Base-by-base conservation (phyloP, 345 rosid species). In the Camelina laxa region DNA sequence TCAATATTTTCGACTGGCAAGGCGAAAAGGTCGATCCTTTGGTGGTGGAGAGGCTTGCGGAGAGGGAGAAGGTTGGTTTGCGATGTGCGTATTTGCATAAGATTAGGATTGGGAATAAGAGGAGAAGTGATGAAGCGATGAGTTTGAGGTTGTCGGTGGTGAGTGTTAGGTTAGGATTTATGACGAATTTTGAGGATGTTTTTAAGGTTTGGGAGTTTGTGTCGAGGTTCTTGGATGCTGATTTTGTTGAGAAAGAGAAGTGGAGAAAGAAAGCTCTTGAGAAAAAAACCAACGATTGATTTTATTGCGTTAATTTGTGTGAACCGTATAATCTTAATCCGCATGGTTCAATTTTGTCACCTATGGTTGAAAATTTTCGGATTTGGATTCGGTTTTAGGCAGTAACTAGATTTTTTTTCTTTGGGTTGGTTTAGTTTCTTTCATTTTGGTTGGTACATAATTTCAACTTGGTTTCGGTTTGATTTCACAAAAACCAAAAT, bases 1-100 rank as follows among this genome's bases (percentile, higher is more conserved):
- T 94, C 79, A 91, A 91, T 53, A 54, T 94, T 2, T 88, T 88
- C n/a, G 93, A 94, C 17, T 94, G 97, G 98, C 91, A 90, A 75
- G 96, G 90, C 7, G 86, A 86, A 41, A 94, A 76, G 73, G 79
- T 94, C 0, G 84, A 89, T 35, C 96, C 98, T 8, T 69, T 21
- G 38, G 59, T 90, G 19, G 91, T 91, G 19, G 93, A 88, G 81
- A 91, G 73, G 79, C 93, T 94, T 4, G 97, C 93, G 0, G 97
- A 84, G 58, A 70, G 96, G 67, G 79, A 82, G 55, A 87, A 80
- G 55, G 85, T 94, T 39, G 83, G 90, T 12, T 38, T 91, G 60
- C 72, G 88, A 59, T 69, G 60, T 33, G 96, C 88, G n/a, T 62
- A 75, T 70, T 45, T 91, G 74, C 78, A 77, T 13, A 73, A 90